Conservation (phyloP, 768 basidiomycete species). For the Lyophyllum atratum region DNA sequence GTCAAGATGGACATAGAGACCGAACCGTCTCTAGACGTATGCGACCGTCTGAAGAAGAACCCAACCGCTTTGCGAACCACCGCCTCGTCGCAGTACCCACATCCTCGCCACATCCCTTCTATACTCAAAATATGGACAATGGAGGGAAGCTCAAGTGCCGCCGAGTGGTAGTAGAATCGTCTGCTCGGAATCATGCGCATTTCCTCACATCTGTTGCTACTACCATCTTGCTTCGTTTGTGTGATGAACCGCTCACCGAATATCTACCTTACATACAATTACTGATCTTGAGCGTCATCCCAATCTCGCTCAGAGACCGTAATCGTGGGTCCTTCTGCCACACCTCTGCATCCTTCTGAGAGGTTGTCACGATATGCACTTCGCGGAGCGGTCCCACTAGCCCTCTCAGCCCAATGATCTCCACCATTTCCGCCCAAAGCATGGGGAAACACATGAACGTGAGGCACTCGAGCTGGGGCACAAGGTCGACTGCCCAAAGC, state of each 20-base stretch:
- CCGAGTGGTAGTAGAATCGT: too few species aligned
- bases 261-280: neutral
- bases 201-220: too few species aligned
- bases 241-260: neutral
- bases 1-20: too few species aligned
- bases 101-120: too few species aligned
- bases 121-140: too few species aligned
- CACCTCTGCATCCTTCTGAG: neutral
- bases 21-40: too few species aligned
- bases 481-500: constrained; percentile 1
- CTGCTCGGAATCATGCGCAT: too few species aligned
- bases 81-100: too few species aligned
- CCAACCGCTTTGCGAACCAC: too few species aligned
- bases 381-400: neutral
- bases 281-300: neutral
- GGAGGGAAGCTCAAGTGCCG: too few species aligned
- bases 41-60: too few species aligned
- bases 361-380: neutral
- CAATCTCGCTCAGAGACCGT: constrained; percentile 1
- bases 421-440: constrained; percentile 4
- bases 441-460: constrained; percentile 1
- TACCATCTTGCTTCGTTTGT: too few species aligned
- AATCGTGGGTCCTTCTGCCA: constrained; percentile 5
- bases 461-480: neutral
- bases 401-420: constrained; percentile 2